Percentiles rank a stretch among this genome's conserved stretches.
phyloP scores from a whole-genome alignment of 2,329 filamentous ascomycete genomes.

The Xylaria arbuscula region DNA sequence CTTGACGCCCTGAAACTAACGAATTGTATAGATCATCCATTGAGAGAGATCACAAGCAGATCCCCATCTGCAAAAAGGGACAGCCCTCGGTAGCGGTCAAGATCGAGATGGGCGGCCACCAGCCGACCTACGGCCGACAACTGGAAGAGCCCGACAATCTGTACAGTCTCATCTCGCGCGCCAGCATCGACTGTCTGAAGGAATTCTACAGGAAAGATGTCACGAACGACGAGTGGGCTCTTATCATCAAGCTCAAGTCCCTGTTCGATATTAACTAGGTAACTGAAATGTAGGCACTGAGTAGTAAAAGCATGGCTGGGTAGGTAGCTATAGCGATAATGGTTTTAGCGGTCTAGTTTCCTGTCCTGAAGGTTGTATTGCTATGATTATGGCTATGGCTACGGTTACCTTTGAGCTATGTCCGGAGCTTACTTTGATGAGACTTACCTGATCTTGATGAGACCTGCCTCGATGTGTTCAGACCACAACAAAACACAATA shows the following conservation, averaged over 20 bases:
- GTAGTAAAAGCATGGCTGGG: neutral
- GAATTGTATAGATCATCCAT: conserved; percentile 78
- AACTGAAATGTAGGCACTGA: no score
- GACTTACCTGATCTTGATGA: no score
- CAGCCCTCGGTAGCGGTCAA: conserved; percentile 98
- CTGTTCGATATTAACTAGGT: conserved; percentile 84
- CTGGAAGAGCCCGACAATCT: conserved; percentile 90
- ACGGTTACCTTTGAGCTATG: neutral
- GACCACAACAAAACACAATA: neutral
- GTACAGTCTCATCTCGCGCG: conserved; percentile 87
- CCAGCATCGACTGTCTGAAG: conserved; percentile 94
- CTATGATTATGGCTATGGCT: conserved; percentile 6
- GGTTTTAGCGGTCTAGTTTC: conserved; percentile 12
- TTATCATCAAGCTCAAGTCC: conserved; percentile 95
- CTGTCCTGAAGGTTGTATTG: neutral
- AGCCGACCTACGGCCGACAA: conserved; percentile 94
- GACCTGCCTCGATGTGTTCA: no score
- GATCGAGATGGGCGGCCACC: conserved; percentile 91
- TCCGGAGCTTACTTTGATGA: no score
- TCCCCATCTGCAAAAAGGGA: conserved; percentile 91
- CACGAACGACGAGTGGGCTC: conserved; percentile 84
- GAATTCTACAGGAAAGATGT: conserved; percentile 81
- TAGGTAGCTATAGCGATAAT: neutral
- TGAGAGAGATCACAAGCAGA: conserved; percentile 96
- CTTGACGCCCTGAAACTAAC: conserved; percentile 45